These are phyloP conservation scores for Paulinella micropora DNA, from an alignment of 78 protist genomes.

Conservation along the genomic window DNA sequence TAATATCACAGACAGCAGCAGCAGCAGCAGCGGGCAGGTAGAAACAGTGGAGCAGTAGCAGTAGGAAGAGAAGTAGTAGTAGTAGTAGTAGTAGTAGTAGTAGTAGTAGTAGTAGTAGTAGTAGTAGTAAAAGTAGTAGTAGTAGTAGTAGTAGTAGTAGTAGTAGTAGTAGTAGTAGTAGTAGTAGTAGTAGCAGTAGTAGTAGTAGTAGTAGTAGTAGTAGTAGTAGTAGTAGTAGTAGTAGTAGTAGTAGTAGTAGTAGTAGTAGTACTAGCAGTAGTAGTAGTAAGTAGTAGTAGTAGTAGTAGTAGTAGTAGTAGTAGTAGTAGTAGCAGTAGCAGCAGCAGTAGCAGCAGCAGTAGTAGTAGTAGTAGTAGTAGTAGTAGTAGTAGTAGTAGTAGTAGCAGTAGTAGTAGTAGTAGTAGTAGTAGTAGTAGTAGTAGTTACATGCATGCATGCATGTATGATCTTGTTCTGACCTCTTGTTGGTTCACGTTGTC, in stretches of 20 bases:
- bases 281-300: neutral
- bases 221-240: neutral
- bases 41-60: too few species aligned
- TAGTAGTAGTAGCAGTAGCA: neutral
- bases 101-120: too few species aligned
- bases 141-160: neutral
- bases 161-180: neutral
- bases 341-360: neutral
- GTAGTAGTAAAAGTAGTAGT: neutral
- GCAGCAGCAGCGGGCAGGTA: too few species aligned
- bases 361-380: neutral
- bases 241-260: too few species aligned
- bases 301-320: neutral
- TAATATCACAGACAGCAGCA: too few species aligned
- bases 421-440: neutral
- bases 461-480: too few species aligned
- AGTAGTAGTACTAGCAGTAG: neutral
- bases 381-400: neutral
- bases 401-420: neutral
- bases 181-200: neutral
- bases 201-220: neutral
- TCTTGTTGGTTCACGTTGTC: too few species aligned
- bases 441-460: too few species aligned
- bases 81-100: too few species aligned
- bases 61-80: too few species aligned